Evolutionary conservation across 2,329 filamentous ascomycete genomes (phyloP).

Genomic region (Fusarium metavorans): DNA sequence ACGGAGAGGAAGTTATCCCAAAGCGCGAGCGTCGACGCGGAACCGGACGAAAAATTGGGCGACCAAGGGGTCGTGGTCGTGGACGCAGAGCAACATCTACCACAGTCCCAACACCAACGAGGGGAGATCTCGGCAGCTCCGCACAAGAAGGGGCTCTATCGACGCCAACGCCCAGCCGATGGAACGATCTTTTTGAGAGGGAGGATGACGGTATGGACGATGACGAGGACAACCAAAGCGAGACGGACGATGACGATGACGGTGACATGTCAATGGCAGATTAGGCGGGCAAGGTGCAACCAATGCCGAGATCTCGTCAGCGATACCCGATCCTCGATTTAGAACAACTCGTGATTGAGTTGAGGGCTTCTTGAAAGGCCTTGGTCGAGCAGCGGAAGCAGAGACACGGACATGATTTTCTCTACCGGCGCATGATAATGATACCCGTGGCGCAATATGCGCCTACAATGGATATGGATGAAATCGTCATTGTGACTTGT

Average conservation of each 20-base stretch:
- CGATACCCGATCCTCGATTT: not conserved
- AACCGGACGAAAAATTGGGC: constrained; percentile 34
- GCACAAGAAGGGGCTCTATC: constrained; percentile 42
- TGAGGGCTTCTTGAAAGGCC: not conserved
- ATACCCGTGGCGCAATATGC: constrained; percentile 38
- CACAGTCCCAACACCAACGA: constrained; percentile 12
- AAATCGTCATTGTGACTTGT: constrained; percentile 1
- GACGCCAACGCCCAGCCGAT: constrained; percentile 50
- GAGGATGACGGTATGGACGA: constrained; percentile 42
- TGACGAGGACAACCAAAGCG: constrained; percentile 42
- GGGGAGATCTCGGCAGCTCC: constrained; percentile 24
- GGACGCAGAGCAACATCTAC: constrained; percentile 12
- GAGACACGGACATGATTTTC: constrained; percentile 2
- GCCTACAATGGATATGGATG: constrained; percentile 23
- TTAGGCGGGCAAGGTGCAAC: constrained; percentile 1
- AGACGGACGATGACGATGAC: constrained; percentile 45
- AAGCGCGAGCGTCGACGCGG: constrained; percentile 31
- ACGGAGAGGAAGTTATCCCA: constrained; percentile 42
- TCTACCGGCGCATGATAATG: constrained; percentile 31
- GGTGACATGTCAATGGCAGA: constrained; percentile 45
- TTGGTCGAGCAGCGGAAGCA: not conserved
- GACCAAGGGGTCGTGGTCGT: constrained; percentile 38
- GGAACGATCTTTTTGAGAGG: constrained; percentile 49
- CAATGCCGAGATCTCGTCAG: not conserved
- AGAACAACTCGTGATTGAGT: not conserved